Base-by-base conservation (phyloP, 441 rosid species). In the Rhodomyrtus psidioides region DNA sequence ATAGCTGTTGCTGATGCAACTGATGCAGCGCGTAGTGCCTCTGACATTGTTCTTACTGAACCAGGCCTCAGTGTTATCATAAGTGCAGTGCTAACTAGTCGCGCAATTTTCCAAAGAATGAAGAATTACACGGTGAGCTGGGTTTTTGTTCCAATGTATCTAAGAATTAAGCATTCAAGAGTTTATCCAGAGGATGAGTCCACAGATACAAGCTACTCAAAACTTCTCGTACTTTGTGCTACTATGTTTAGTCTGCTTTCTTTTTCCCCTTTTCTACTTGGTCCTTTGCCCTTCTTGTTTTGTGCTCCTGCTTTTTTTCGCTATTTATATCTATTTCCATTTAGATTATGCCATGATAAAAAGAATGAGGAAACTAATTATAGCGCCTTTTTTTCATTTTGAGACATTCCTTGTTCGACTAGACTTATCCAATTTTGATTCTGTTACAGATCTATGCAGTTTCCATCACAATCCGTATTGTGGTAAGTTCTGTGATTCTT, bases 1-100 rank as follows among this genome's bases (percentile, higher is more conserved):
- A 91, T 92, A 57, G 94, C 93, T 59, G 94, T 92, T 84, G 94
- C 93, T 55, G 94, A 91, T 85, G 93, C 94, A 83, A 92, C 94
- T 85, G 93, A 91, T 85, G 92, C 94, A 54, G 92, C 94, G 12
- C 94, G 93, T 55, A 90, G 92, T 83, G 94, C 94, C 88, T 92
- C 94, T 1, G 94, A 92, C 87, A 91, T 91, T 82, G 91, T 91
- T 87, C 88, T 92, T 39, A 92, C 93, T 1, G 92, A 92, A 88
- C 93, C 94, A 53, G 93, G 93, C 75, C 92, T 92, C 49, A 91
- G 94, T 87, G 93, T 90, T 85, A 92, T 92, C 55, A 91, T 92
- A 42, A 92, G 94, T 84, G 94, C 92, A 51, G 92, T 92, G 62
- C 86, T 90, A 86, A 92, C 92, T 13, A 91, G 92, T 46, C 88